phyloP scores from a whole-genome alignment of 768 basidiomycete species.

The Amanita phalloides region DNA sequence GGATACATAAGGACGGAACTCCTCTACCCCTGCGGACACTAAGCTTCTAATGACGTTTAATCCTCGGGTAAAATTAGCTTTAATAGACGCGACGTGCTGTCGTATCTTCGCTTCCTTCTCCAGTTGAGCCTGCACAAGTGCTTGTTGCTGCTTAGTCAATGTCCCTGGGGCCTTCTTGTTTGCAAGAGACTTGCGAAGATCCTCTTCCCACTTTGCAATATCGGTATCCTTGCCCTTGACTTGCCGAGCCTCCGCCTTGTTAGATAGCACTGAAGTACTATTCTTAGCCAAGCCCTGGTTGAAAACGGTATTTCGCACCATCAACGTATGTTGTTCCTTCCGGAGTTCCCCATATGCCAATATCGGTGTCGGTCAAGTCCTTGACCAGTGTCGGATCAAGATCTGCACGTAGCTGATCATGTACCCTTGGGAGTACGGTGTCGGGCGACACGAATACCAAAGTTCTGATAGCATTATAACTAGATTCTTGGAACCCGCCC shows the following conservation, averaged over 20 bases:
- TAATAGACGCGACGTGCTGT: conserved; percentile 40
- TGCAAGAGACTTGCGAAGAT: conserved; percentile 78
- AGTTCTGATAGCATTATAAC: conserved; percentile 65
- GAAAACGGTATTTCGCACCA: conserved; percentile 31
- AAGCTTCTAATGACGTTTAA: conserved; percentile 61
- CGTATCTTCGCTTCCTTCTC: conserved; percentile 69
- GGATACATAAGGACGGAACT: conserved; percentile 48
- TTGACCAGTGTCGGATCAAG: conserved; percentile 51
- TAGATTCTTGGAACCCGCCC: conserved; percentile 52
- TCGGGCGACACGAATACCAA: conserved; percentile 73
- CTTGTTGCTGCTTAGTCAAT: conserved; percentile 79
- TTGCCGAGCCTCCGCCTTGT: conserved; percentile 38
- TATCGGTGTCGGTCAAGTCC: conserved; percentile 57
- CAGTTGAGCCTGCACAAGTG: conserved; percentile 75
- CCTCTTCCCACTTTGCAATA: conserved; percentile 92
- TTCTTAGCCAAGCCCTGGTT: not conserved
- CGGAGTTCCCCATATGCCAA: conserved; percentile 81
- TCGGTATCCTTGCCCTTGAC: conserved; percentile 83
- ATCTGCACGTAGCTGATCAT: conserved; percentile 55
- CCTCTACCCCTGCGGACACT: conserved; percentile 34
- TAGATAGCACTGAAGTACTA: conserved; percentile 43
- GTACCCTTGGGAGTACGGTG: conserved; percentile 53
- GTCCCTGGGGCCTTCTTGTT: conserved; percentile 56
- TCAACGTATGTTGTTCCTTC: conserved; percentile 76
- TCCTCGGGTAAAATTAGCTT: conserved; percentile 51